Percentiles rank a stretch among this genome's conserved stretches.
Conservation (phyloP, 352 stramenopile genomes). For the Globisporangium okanoganense region DNA sequence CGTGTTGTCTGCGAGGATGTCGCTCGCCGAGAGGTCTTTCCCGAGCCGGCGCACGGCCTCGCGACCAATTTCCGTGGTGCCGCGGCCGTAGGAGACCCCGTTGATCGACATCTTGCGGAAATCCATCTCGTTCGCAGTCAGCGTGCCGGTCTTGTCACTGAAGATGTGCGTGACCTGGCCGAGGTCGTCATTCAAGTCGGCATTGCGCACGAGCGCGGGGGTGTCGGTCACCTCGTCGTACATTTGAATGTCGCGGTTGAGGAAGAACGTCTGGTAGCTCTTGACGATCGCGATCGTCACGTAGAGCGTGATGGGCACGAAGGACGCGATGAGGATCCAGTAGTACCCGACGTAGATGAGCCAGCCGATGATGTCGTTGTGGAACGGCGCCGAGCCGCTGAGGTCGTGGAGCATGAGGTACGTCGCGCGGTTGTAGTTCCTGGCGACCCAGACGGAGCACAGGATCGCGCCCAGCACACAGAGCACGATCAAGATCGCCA, state of each 20-base stretch:
- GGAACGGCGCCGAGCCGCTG: conserved; percentile 61
- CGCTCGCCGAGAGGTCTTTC: conserved; percentile 72
- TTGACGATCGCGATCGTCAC: conserved; percentile 87
- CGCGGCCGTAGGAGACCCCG: conserved; percentile 74
- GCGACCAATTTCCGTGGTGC: conserved; percentile 81
- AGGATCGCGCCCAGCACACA: conserved; percentile 70
- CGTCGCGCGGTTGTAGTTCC: conserved; percentile 46
- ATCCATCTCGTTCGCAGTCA: conserved; percentile 88
- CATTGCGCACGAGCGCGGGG: conserved; percentile 74
- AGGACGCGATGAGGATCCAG: conserved; percentile 86
- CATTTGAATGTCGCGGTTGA: conserved; percentile 84
- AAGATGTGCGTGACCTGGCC: conserved; percentile 89
- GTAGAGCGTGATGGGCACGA: conserved; percentile 88
- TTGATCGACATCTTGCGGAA: conserved; percentile 88
- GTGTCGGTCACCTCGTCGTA: conserved; percentile 82
- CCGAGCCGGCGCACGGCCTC: conserved; percentile 66
- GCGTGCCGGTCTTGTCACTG: conserved; percentile 82
- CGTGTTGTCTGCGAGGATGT: conserved; percentile 66
- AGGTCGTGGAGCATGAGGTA: conserved; percentile 74
- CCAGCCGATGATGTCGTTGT: conserved; percentile 63
- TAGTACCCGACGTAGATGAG: conserved; percentile 84
- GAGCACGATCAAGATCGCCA: conserved; percentile 62
- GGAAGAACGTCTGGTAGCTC: conserved; percentile 83
- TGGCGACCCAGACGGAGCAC: conserved; percentile 63
- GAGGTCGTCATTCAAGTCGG: conserved; percentile 83